phyloP scores from a whole-genome alignment of 257 asterid species.

The Rauvolfia tetraphylla region DNA sequence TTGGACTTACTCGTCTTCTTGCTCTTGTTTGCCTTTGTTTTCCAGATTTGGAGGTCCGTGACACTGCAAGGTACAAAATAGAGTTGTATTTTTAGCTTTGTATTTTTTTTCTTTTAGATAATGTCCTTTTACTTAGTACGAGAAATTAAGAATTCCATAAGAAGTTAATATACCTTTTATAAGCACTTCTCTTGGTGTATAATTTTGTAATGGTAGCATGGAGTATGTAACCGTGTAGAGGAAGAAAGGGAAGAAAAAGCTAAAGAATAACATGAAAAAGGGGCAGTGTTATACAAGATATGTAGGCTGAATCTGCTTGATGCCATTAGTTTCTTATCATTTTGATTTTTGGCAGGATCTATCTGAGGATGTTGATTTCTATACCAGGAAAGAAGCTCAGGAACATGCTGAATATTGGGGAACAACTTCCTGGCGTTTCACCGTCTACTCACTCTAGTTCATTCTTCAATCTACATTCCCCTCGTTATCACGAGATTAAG shows the following conservation, averaged over 20 bases:
- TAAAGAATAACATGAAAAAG: not conserved
- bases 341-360: conserved; percentile 57
- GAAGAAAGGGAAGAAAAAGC: not conserved
- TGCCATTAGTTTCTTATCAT: conserved; percentile 2
- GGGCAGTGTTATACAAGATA: not conserved
- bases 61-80: conserved; percentile 70
- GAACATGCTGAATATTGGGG: conserved; percentile 57
- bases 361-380: conserved; percentile 82
- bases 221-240: not conserved
- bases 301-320: not conserved
- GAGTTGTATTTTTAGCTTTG: not conserved
- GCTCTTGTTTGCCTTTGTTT: conserved; percentile 65
- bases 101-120: not conserved
- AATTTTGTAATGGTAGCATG: not conserved
- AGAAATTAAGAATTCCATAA: not conserved
- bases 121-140: not conserved
- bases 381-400: conserved; percentile 86
- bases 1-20: conserved; percentile 67
- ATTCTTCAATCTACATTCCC: conserved; percentile 53
- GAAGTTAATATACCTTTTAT: not conserved
- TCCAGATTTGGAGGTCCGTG: conserved; percentile 98
- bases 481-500: conserved; percentile 45
- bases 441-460: conserved; percentile 65
- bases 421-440: conserved; percentile 66
- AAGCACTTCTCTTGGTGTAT: not conserved